These are phyloP conservation scores for Mollisia scopiformis DNA, from an alignment of 2,329 filamentous ascomycete genomes.

Conservation along the genomic window DNA sequence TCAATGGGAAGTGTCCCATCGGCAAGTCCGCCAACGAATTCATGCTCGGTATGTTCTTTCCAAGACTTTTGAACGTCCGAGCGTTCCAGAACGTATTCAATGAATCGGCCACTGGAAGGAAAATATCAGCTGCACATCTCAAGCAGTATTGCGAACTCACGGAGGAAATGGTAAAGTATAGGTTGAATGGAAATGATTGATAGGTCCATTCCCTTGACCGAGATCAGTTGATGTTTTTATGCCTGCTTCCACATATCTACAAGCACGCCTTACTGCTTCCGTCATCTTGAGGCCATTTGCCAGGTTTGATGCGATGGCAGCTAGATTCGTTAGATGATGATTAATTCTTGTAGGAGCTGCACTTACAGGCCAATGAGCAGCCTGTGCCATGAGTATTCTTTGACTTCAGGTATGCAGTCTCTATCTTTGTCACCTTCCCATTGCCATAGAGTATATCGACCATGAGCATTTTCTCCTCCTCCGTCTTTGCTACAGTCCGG, in stretches of 20 bases:
- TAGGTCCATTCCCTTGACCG: conserved; percentile 70
- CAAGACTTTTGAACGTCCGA: conserved; percentile 75
- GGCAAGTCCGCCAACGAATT: conserved; percentile 79
- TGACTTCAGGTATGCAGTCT: conserved; percentile 72
- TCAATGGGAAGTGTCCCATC: conserved; percentile 73
- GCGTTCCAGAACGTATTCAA: conserved; percentile 80
- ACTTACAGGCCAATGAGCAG: conserved; percentile 85
- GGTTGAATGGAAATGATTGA: conserved; percentile 79
- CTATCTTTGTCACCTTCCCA: conserved; percentile 60
- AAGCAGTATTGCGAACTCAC: conserved; percentile 25
- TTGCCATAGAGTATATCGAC: conserved; percentile 77
- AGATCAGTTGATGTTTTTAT: conserved; percentile 51
- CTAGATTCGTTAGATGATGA: conserved; percentile 35
- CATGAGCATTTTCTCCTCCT: conserved; percentile 66
- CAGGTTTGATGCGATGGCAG: conserved; percentile 76
- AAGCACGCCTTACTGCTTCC: conserved; percentile 67
- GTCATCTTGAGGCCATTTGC: conserved; percentile 59
- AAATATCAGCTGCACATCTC: not conserved
- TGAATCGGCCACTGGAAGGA: conserved; percentile 66
- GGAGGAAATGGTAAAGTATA: conserved; percentile 70
- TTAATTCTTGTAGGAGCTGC: not conserved
- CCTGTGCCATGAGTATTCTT: conserved; percentile 93
- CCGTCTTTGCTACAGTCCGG: conserved; percentile 57
- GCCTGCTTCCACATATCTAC: conserved; percentile 71
- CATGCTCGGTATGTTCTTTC: conserved; percentile 77